phyloP scores from a whole-genome alignment of 2,329 filamentous ascomycete species.

The Ophiostoma sp. region DNA sequence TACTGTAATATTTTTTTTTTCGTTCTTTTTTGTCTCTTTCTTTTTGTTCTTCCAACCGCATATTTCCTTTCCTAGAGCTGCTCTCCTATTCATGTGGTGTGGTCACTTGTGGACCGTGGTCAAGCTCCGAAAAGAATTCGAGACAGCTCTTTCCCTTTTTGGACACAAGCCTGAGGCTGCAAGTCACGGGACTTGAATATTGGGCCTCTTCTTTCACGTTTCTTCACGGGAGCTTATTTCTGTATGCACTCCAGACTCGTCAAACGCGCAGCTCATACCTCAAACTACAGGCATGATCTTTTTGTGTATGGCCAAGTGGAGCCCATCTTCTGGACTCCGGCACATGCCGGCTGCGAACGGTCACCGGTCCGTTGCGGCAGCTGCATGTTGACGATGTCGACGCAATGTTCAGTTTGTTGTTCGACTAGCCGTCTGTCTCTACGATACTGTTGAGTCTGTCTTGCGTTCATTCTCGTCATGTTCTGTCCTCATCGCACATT shows the following conservation, averaged over 20 bases:
- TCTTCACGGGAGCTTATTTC: background rate
- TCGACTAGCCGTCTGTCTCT: background rate
- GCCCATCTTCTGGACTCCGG: conserved; percentile 10
- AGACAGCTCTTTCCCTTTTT: background rate
- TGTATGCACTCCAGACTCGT: conserved; percentile 5
- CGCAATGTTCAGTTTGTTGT: background rate
- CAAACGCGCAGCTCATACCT: conserved; percentile 1
- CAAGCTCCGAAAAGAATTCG: background rate
- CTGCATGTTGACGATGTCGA: background rate
- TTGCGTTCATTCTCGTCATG: background rate
- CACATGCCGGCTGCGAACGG: conserved; percentile 4
- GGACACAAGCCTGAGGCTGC: conserved; percentile 2
- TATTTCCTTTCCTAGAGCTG: background rate
- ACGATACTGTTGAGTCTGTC: background rate
- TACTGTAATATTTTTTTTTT: background rate
- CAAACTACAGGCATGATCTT: background rate
- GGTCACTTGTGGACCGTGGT: background rate
- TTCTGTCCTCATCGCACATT: background rate
- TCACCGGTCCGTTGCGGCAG: background rate
- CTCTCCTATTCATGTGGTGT: too few relatives aligned
- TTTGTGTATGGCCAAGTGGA: conserved; percentile 12
- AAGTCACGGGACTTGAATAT: background rate
- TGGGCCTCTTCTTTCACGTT: background rate
- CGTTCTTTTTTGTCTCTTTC: background rate
- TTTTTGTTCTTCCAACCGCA: background rate